A percentile compares a stretch with the other conserved stretches of the same genome.
Conservation (phyloP, 2,329 filamentous ascomycete genomes). For the Aspergillus felis region DNA sequence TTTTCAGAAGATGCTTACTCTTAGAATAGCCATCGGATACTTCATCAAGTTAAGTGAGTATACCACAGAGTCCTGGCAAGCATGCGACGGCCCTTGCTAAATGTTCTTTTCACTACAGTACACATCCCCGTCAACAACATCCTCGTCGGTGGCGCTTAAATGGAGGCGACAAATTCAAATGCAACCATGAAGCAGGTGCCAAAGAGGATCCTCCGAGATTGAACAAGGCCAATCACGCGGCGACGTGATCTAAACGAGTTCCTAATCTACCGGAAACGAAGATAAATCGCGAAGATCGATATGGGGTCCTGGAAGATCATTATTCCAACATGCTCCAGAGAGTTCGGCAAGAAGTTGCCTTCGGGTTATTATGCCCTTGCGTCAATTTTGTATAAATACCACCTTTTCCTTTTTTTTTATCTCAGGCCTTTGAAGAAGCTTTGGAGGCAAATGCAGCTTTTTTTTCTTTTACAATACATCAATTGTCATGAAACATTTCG, state of each 20-base stretch:
- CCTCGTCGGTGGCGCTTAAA: constrained; percentile 45
- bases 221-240: background rate
- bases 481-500: background rate
- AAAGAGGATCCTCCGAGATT: background rate
- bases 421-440: background rate
- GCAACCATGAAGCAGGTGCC: background rate
- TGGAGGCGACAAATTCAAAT: background rate
- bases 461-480: background rate
- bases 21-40: constrained; percentile 49
- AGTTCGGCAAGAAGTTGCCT: background rate
- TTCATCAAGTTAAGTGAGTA: constrained; percentile 57
- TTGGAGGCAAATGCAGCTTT: background rate
- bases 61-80: background rate
- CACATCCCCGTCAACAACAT: constrained; percentile 51
- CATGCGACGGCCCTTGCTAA: constrained; percentile 11
- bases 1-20: constrained; percentile 7
- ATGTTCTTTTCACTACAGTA: constrained; percentile 27
- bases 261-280: background rate
- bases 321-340: background rate
- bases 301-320: background rate
- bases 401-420: background rate
- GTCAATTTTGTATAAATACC: constrained; percentile 9
- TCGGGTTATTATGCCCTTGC: background rate
- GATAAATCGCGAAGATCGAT: background rate
- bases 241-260: background rate